A percentile compares a stretch with the other conserved stretches of the same genome.
Conservation (phyloP, 257 asterid genomes). For the Salvia rosmarinus region DNA sequence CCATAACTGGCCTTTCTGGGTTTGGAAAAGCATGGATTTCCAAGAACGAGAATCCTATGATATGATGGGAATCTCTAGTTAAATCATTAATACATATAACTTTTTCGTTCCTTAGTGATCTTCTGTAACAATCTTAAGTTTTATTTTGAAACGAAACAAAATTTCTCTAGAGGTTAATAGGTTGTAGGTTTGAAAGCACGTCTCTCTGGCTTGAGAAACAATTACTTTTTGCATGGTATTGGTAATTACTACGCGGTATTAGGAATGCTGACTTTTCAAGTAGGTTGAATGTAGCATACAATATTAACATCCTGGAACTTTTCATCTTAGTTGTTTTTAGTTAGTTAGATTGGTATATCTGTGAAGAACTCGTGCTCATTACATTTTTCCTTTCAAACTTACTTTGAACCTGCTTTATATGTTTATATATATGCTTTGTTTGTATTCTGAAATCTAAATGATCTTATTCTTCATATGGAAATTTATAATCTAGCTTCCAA, state of each 20-base stretch:
- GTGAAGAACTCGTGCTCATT: not conserved
- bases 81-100: not conserved
- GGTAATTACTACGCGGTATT: not conserved
- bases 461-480: conserved; percentile 32
- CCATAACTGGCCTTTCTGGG: too few species aligned
- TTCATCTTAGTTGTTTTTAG: not conserved
- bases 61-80: too few species aligned
- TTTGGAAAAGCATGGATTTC: too few species aligned
- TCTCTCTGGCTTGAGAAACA: not conserved
- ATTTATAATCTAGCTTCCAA: conserved; percentile 74
- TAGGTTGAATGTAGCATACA: not conserved
- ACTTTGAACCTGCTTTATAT: not conserved
- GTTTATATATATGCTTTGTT: not conserved
- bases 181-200: not conserved
- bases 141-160: too few species aligned
- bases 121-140: not conserved
- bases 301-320: not conserved
- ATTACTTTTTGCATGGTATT: not conserved
- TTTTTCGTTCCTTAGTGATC: not conserved
- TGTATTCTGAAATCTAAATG: conserved; percentile 21
- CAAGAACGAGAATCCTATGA: too few species aligned
- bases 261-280: not conserved
- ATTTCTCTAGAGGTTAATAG: not conserved
- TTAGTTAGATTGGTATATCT: conserved; percentile 5
- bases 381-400: conserved; percentile 1